These are phyloP conservation scores for Penicillium ucsense DNA, from an alignment of 495 filamentous ascomycete genomes.

Conservation along the genomic window DNA sequence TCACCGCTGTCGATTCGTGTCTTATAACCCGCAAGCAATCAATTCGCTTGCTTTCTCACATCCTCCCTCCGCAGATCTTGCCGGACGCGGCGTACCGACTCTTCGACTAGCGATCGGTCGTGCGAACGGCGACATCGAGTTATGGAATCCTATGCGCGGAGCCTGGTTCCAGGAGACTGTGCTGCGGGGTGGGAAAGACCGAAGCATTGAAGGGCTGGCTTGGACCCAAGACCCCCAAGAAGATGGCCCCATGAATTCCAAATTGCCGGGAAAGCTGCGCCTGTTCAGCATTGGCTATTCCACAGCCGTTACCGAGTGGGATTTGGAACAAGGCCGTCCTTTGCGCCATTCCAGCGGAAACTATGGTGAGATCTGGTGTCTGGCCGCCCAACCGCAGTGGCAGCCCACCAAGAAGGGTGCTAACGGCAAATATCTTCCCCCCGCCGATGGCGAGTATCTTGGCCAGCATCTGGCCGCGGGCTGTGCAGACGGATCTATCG, in stretches of 20 bases:
- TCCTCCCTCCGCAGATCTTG: constrained; percentile 44
- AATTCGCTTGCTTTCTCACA: constrained; percentile 93
- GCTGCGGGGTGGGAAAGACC: constrained; percentile 72
- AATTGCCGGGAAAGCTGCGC: constrained; percentile 61
- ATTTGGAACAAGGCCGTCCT: constrained; percentile 66
- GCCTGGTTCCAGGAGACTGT: constrained; percentile 85
- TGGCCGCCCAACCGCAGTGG: constrained; percentile 73
- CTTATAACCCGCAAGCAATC: constrained; percentile 87
- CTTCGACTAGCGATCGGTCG: constrained; percentile 81
- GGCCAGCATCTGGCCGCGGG: constrained; percentile 77
- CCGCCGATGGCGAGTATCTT: constrained; percentile 34
- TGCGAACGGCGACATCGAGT: constrained; percentile 92
- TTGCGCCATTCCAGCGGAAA: constrained; percentile 79
- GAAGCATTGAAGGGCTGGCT: constrained; percentile 79
- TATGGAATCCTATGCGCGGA: constrained; percentile 88
- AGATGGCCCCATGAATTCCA: constrained; percentile 49
- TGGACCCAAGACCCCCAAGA: constrained; percentile 86
- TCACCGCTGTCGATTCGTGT: constrained; percentile 93
- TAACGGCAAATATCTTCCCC: constrained; percentile 22
- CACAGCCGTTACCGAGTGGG: constrained; percentile 87
- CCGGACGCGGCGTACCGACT: constrained; percentile 43
- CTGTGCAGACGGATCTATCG: constrained; percentile 84
- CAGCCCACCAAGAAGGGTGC: constrained; percentile 26
- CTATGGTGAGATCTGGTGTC: constrained; percentile 93
- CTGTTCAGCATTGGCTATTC: constrained; percentile 97